phyloP scores from a whole-genome alignment of 345 rosid species.

The Boechera divaricarpa region DNA sequence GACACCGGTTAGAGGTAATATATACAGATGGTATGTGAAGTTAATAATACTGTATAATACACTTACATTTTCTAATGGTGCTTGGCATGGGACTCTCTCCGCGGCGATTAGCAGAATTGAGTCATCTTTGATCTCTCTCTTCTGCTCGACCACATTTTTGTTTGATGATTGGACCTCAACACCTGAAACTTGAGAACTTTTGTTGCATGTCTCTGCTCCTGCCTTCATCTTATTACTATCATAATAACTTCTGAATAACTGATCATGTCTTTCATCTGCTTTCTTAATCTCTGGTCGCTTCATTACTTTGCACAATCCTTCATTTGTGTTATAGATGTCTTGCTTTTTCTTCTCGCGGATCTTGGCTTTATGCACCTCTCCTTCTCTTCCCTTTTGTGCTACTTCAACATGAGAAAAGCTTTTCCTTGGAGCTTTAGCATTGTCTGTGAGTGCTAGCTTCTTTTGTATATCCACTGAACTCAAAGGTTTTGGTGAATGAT shows the following conservation, averaged over 20 bases:
- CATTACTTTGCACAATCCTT: slow-evolving; percentile 39
- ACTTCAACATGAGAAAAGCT: slow-evolving; percentile 40
- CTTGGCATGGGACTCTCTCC: slow-evolving; percentile 44
- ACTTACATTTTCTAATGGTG: slow-evolving; percentile 56
- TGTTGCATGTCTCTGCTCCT: slow-evolving; percentile 47
- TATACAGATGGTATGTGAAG: slow-evolving; percentile 14
- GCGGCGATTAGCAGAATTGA: slow-evolving; percentile 40
- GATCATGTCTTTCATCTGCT: slow-evolving; percentile 47
- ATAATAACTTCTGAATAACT: slow-evolving; percentile 36
- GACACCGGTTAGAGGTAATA: slow-evolving; percentile 1
- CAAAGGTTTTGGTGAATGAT: slow-evolving; percentile 40
- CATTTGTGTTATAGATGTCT: slow-evolving; percentile 46
- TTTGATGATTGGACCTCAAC: slow-evolving; percentile 41
- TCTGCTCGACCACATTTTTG: slow-evolving; percentile 32
- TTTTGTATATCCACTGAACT: slow-evolving; percentile 43
- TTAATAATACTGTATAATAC: slow-evolving; percentile 5
- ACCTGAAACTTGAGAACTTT: slow-evolving; percentile 37
- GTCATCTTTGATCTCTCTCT: slow-evolving; percentile 47
- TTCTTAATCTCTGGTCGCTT: slow-evolving; percentile 47
- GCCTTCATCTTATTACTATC: slow-evolving; percentile 45
- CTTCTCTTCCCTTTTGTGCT: slow-evolving; percentile 31
- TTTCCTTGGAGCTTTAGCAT: slow-evolving; percentile 48
- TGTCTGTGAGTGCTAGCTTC: slow-evolving; percentile 44
- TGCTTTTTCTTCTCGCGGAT: slow-evolving; percentile 51
- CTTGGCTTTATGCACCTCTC: slow-evolving; percentile 42